Evolutionary conservation across 805 yeast genomes (phyloP), one percentile per base, ranked within the genome.

Genomic region (Metschnikowia sp.): DNA sequence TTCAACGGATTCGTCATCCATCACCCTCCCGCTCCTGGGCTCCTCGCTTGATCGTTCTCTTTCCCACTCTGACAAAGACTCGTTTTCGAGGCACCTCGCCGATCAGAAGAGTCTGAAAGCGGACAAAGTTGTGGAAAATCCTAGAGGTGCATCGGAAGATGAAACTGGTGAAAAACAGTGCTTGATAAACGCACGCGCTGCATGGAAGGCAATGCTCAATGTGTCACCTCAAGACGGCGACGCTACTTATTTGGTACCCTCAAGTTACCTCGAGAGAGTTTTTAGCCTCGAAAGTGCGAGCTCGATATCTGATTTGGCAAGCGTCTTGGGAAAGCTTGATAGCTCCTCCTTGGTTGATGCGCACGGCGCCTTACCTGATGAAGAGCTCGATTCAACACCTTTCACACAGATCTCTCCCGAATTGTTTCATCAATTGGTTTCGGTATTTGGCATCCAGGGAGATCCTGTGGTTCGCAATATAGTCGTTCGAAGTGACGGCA

Each of bases 401-500:
- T 51, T 60, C 11, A 48, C 52, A 37, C 57, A 54, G 35, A 63
- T 84, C 0, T 65, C 79, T 0, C 75, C 75, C 7, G 62, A 66
- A 5, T 69, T 77, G 2, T 83, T 79, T 53, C 56, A 68, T 3
- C 58, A 68, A 48, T 60, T 84, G 9, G 62, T 60, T 1, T 67
- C 70, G 31, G 79, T 85, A 83, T 83, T 82, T 60, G 86, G 86
- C 0, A 42, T 78, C 19, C 58, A 63, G 1, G 72, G 74, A 0
- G 60, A 50, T 8, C 72, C 75, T 1, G 65, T 71, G 9, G 49
- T 65, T 6, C 61, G 76, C 41, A 59, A 60, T 19, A 45, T 71
- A 4, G 48, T 65, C 6, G 39, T 55, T 3, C 62, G 66, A 44
- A 55, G 54, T 13, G 58, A 64, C 2, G 70, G 68, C n/a, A 47